A percentile compares a stretch with the other conserved stretches of the same genome.
phyloP scores from a whole-genome alignment of 495 filamentous ascomycete species.

The Talaromyces trachyspermus region DNA sequence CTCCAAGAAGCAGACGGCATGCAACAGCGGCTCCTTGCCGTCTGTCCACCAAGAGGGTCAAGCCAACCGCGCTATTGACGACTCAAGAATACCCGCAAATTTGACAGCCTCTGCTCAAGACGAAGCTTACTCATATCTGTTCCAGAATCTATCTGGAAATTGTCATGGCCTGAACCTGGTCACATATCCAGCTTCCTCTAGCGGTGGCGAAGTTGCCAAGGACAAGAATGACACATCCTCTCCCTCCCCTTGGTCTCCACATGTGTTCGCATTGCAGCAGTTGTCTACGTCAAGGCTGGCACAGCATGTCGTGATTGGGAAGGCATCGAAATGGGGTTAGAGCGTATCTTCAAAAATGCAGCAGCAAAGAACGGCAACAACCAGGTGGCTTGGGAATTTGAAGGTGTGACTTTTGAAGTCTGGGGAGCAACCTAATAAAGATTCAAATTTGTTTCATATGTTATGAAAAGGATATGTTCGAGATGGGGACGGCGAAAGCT shows the following conservation, averaged over 20 bases:
- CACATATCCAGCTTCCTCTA: neutral
- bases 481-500: neutral
- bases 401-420: no score
- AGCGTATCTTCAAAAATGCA: neutral
- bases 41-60: no score
- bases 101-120: neutral
- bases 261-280: neutral
- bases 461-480: neutral
- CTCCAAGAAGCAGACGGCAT: no score
- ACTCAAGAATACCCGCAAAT: no score
- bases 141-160: neutral
- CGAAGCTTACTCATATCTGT: neutral
- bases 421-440: no score
- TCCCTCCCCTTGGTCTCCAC: neutral
- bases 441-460: neutral
- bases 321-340: neutral
- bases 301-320: neutral
- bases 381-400: no score
- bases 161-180: slow-evolving; percentile 1
- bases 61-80: no score
- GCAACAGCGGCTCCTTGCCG: no score
- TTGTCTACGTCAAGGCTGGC: neutral
- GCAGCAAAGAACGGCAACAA: neutral
- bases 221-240: neutral
- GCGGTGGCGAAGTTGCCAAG: neutral